phyloP scores from a whole-genome alignment of 2,329 filamentous ascomycete species.

The Leptographium wingfieldii region DNA sequence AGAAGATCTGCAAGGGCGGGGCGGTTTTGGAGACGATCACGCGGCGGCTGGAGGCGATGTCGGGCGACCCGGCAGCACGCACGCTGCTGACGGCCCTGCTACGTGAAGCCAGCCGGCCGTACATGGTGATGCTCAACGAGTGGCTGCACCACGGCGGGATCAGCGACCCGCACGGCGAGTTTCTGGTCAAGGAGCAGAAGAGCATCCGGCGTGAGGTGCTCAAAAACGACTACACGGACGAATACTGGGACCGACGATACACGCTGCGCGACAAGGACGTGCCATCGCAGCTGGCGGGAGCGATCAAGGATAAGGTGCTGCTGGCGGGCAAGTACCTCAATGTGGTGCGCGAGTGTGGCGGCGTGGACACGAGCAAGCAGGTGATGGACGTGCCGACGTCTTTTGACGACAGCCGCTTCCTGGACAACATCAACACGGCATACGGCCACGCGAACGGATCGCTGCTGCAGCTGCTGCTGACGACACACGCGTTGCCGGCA shows the following conservation, averaged over 20 bases:
- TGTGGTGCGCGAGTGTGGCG: slow-evolving; percentile 91
- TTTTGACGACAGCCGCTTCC: slow-evolving; percentile 81
- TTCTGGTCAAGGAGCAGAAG: slow-evolving; percentile 89
- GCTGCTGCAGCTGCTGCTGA: slow-evolving; percentile 78
- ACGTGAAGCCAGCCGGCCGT: slow-evolving; percentile 79
- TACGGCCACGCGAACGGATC: slow-evolving; percentile 95
- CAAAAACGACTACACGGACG: slow-evolving; percentile 94
- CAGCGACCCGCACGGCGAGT: slow-evolving; percentile 85
- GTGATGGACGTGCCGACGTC: slow-evolving; percentile 80
- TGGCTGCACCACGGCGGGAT: slow-evolving; percentile 96
- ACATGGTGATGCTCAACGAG: slow-evolving; percentile 97
- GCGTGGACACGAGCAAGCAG: slow-evolving; percentile 83
- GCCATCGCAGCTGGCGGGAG: slow-evolving; percentile 73
- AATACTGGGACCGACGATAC: slow-evolving; percentile 98
- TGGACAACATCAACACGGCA: slow-evolving; percentile 90
- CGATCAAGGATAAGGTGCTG: slow-evolving; percentile 83
- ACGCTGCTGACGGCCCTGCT: slow-evolving; percentile 70
- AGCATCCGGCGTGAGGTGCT: slow-evolving; percentile 84
- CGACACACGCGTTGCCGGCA: slow-evolving; percentile 80
- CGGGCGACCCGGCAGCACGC: slow-evolving; percentile 81
- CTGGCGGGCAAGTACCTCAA: slow-evolving; percentile 96
- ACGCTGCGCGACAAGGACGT: slow-evolving; percentile 86
- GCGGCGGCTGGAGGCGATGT: slow-evolving; percentile 74
- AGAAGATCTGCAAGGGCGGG: slow-evolving; percentile 94
- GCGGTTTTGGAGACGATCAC: slow-evolving; percentile 84